Evolutionary conservation across 202 grass and related monocot species (phyloP), one percentile per base, ranked within the genome.

Genomic region (Musa balbisiana): DNA sequence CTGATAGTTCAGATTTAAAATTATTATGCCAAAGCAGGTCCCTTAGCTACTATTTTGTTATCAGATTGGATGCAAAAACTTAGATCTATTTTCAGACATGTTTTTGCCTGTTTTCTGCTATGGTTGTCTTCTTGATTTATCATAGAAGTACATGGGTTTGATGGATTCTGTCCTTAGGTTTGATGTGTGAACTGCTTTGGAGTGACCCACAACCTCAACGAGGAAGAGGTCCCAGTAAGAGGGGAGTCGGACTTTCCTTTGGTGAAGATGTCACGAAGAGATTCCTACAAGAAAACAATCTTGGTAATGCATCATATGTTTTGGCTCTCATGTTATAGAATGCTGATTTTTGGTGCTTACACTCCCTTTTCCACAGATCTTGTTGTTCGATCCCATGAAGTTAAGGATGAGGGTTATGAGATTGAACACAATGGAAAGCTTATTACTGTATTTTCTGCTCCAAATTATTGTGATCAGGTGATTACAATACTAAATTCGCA

Each of bases 381-480:
- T 67, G 65, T 98, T 85, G 91, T 98, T 70, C 91, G 89, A 77
- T 94, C 91, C 13, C 95, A 98, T 69, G 87, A 98, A 86, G 87
- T 94, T 49, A 98, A 98, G 82, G 85, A 92, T 67, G 90, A 97
- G 88, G 93, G 93, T 13, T 86, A 92, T 79, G 88, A 98, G 86
- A 80, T 90, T 62, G 83, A 90, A 80, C 94, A 98, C 82, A 87
- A 88, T 55, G 91, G 91, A 74, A 94, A 98, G 67, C 88, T 92
- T 78, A 94, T 98, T 67, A 92, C 91, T 6, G 88, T 93, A 13
- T 92, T 98, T 83, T 97, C 91, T 73, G 94, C 91, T 13, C 91
- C 91, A 62, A 98, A 92, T 80, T 98, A 92, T 83, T 98, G 91
- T 69, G 91, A 94, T 73, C 88, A 94, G 88, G 91, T 94, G 83